Base-by-base conservation (phyloP, 768 basidiomycete species). In the Favolaschia claudopus region DNA sequence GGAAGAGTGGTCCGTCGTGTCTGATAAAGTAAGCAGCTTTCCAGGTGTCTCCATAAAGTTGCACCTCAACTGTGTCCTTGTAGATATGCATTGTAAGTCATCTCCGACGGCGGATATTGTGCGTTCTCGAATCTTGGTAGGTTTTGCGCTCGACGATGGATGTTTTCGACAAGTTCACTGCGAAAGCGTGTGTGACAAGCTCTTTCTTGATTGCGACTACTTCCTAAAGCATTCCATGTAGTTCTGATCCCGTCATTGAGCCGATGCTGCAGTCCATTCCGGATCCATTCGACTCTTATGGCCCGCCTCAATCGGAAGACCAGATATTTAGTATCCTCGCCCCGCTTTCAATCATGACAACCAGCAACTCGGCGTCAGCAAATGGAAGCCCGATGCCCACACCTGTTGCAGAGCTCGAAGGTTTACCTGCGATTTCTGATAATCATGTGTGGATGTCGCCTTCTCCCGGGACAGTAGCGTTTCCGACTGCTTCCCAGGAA, bases 271-370 rank as follows among this genome's bases (percentile, higher is more conserved):
- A 93, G 73, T 85, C 90, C 8, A 83, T 96, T 43, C 95, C 95
- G 19, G 95, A 97, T 71, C 93, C 95, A 29, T 96, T 96, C 62
- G 95, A 96, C 63, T 85, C 93, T 0, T 96, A 96, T 67, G 93
- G 93, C 5, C 91, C 92, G 20, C 89, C 91, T 3, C 92, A 90
- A 66, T 81, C 91, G 37, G 92, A 95, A 72, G 90, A 95, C 67
- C 89, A 94, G 70, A 95, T 97, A 63, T 96, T 96, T 76, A 93
- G 88, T 70, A 96, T 97, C 59, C 83, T 98, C 2, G 88, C 93
- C 6, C 95, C 96, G 3, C 80, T 94, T 29, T 90, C 91, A 29
- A 87, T 93, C 57, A 88, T 89, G 78, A 84, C 85, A 36, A 76
- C 78, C 77, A n/a, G 59, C 31, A 75, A 65, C 50, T 65, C 70